These are phyloP conservation scores for Lactarius pseudohatsudake DNA, from an alignment of 768 basidiomycete species.

Conservation along the genomic window DNA sequence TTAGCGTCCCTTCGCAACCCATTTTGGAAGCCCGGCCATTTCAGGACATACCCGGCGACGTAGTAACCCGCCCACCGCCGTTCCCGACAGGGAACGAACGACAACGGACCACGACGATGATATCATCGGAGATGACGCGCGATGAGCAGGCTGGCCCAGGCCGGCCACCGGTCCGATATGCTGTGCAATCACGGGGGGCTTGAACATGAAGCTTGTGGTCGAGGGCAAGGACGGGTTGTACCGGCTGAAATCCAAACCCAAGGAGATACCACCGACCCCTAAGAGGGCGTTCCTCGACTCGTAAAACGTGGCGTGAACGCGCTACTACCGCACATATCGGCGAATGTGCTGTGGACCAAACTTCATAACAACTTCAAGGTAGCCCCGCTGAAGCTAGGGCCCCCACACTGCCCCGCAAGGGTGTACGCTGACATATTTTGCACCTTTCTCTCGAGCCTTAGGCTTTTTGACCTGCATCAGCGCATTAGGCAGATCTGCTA, in stretches of 20 bases:
- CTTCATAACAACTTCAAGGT: neutral
- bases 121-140: neutral
- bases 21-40: neutral
- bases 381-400: too few species aligned
- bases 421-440: neutral
- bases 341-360: neutral
- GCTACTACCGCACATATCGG: too few species aligned
- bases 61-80: neutral
- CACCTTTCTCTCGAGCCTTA: too few species aligned
- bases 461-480: neutral
- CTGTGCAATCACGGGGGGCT: too few species aligned
- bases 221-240: too few species aligned
- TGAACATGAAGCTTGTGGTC: too few species aligned
- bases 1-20: too few species aligned
- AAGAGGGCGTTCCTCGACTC: too few species aligned
- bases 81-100: neutral
- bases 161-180: neutral
- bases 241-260: too few species aligned
- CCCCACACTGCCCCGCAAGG: too few species aligned
- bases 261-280: too few species aligned
- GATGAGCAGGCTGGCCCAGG: neutral
- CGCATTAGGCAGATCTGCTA: neutral
- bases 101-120: neutral
- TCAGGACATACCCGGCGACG: neutral
- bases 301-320: too few species aligned